Base-by-base conservation (phyloP, 441 rosid genomes). In the Mallotus japonicus region DNA sequence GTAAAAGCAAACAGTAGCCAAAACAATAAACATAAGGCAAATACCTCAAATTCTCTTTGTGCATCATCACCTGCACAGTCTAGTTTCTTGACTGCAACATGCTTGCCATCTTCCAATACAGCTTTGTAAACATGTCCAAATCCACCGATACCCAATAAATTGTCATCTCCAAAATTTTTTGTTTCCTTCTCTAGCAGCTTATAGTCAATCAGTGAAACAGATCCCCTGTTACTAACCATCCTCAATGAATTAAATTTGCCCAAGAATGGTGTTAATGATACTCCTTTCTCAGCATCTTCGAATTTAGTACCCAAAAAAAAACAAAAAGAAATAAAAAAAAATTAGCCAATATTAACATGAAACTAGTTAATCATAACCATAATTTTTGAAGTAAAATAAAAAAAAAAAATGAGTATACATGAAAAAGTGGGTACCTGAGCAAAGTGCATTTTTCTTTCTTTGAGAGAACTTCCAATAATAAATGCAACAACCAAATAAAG, bases 71-170 rank as follows among this genome's bases (percentile, higher is more conserved):
- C 84, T 65, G 50, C 77, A 79, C 92, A 90, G 69, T 92, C 88
- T 66, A 89, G 79, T 79, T 90, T 95, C 87, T 95, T 95, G 57
- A 95, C 95, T 12, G 97, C 97, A 64, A 85, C 92, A 65, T 37
- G 76, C 69, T 77, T 76, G 74, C 79, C 76, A 78, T 87, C 86
- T 2, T 90, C 97, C 81, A 95, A 65, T 28, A 77, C 75, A 67
- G 92, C 93, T 75, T 83, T 83, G 76, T 89, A 95, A 55, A 92
- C 99, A 62, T 84, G 81, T 62, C 97, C 99, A 69, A 94, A 94
- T 76, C 92, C 99, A 57, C 99, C 99, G 76, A 75, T 84, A 13
- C 99, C 99, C 83, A 94, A 71, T 49, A 88, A 77, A 80, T 87
- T 92, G 60, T 81, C 84, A 75, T 88, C 92, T 14, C 73, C 87